phyloP scores from a whole-genome alignment of 2,329 filamentous ascomycete species.

The Allantophomopsis lycopodina region DNA sequence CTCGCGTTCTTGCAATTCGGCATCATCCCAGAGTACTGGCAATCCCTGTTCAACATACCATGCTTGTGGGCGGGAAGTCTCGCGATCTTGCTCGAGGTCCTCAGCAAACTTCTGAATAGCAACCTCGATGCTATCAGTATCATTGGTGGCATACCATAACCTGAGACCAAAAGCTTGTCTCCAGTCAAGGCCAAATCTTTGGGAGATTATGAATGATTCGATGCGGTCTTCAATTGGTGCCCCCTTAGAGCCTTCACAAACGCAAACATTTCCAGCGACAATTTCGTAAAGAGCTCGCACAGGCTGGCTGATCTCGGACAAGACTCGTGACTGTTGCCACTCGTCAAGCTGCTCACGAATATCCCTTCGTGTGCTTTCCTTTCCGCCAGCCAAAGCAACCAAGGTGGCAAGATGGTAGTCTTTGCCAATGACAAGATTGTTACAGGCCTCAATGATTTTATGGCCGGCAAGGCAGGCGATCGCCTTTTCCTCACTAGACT shows the following conservation, averaged over 20 bases:
- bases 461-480: constrained; percentile 68
- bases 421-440: constrained; percentile 58
- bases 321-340: constrained; percentile 71
- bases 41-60: constrained; percentile 52
- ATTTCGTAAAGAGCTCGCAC: constrained; percentile 84
- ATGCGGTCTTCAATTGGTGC: constrained; percentile 68
- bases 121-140: constrained; percentile 52
- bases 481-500: constrained; percentile 67
- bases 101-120: constrained; percentile 63
- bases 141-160: constrained; percentile 71
- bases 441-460: constrained; percentile 71
- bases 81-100: constrained; percentile 58
- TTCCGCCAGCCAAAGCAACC: constrained; percentile 67
- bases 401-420: constrained; percentile 79
- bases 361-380: constrained; percentile 54
- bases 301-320: constrained; percentile 76
- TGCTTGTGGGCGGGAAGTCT: constrained; percentile 55
- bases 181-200: constrained; percentile 82
- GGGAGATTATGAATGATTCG: constrained; percentile 67
- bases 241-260: constrained; percentile 63
- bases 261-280: constrained; percentile 73
- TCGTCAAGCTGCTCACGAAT: constrained; percentile 69
- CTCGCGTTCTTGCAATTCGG: constrained; percentile 43
- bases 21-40: constrained; percentile 45
- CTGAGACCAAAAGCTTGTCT: constrained; percentile 83